Evolutionary conservation across 1,284 basidiomycete species (phyloP).

Genomic region (Caloboletus firmus): DNA sequence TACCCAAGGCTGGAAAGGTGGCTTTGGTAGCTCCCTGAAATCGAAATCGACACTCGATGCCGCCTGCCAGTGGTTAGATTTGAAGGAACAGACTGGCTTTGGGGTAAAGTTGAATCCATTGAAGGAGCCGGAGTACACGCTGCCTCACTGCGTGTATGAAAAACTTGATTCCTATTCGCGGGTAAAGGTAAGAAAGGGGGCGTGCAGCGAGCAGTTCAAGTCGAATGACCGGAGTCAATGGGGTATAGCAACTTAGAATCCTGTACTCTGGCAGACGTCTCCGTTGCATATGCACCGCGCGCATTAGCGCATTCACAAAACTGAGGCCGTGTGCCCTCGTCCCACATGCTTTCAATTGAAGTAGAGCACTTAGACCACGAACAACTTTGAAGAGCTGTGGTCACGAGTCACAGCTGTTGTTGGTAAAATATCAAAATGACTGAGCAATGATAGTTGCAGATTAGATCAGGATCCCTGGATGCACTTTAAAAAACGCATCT

Average conservation of each 20-base stretch:
- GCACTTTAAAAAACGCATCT: conserved; percentile 18
- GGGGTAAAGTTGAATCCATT: conserved; percentile 23
- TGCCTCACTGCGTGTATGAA: neutral
- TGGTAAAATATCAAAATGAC: conserved; percentile 2
- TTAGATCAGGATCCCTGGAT: conserved; percentile 21
- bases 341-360: neutral
- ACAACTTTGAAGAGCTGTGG: neutral
- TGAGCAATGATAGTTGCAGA: conserved; percentile 2
- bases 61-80: conserved; percentile 20
- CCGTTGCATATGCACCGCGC: neutral
- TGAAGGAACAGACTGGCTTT: conserved; percentile 30
- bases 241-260: conserved; percentile 13
- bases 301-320: neutral
- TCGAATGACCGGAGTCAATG: neutral
- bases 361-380: conserved; percentile 1
- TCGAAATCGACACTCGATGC: conserved; percentile 30
- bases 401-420: neutral
- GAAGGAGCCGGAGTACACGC: neutral
- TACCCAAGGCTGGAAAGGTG: conserved; percentile 45
- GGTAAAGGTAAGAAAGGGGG: neutral
- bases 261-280: neutral
- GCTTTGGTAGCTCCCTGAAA: conserved; percentile 46
- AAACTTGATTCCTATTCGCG: neutral
- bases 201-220: neutral
- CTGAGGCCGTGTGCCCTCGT: neutral